A percentile compares a stretch with the other conserved stretches of the same genome.
Evolutionary conservation across 2,329 filamentous ascomycete species (phyloP).

Genomic region (Aspergillus pseudonomiae): DNA sequence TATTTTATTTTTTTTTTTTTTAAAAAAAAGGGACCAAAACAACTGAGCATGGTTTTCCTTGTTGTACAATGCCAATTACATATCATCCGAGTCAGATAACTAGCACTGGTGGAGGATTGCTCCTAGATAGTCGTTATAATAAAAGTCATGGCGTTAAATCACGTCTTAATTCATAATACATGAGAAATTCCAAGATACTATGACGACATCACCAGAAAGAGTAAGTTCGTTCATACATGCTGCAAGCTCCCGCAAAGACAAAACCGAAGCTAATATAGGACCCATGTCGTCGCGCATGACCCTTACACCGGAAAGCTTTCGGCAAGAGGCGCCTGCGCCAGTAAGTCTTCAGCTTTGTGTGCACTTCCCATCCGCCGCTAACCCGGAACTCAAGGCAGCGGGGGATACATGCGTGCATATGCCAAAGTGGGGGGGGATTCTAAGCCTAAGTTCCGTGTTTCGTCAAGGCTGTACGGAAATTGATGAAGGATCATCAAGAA

Average conservation of each 20-base stretch:
- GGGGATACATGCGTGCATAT: neutral
- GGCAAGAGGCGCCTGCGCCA: slow-evolving; percentile 12
- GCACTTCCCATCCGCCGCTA: neutral
- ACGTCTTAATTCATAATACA: slow-evolving; percentile 8
- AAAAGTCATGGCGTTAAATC: neutral
- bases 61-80: neutral
- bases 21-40: neutral
- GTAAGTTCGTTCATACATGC: neutral
- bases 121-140: neutral
- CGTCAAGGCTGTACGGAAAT: slow-evolving; percentile 7
- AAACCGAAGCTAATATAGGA: neutral
- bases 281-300: neutral
- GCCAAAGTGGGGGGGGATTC: neutral
- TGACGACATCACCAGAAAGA: neutral
- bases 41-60: neutral
- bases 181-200: slow-evolving; percentile 4
- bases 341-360: slow-evolving; percentile 9
- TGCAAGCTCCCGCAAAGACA: neutral
- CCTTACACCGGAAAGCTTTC: neutral
- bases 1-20: no score
- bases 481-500: slow-evolving; percentile 31
- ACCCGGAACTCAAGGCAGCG: neutral
- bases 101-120: neutral
- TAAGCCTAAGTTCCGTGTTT: neutral
- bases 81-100: neutral